phyloP scores from a whole-genome alignment of 345 rosid species.

The Pistacia vera region DNA sequence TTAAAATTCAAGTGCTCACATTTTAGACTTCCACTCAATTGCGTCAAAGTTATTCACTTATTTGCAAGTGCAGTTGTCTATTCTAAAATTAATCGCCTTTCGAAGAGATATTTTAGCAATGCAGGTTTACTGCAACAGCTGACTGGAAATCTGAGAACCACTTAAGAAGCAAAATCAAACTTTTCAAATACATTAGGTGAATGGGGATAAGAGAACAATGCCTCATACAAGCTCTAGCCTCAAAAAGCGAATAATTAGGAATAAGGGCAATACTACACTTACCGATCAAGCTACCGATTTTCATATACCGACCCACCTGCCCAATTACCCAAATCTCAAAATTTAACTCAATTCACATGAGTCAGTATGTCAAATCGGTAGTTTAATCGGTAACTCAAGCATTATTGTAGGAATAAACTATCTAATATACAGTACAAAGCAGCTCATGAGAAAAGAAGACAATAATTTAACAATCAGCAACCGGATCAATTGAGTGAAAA shows the following conservation, averaged over 20 bases:
- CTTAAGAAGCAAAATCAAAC: no score
- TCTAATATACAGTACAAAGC: constrained; percentile 35
- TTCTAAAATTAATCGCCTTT: neutral
- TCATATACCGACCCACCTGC: no score
- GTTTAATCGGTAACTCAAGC: no score
- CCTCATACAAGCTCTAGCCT: neutral
- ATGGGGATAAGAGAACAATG: neutral
- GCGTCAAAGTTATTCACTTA: no score
- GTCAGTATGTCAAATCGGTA: no score
- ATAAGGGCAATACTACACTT: no score
- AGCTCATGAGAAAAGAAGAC: constrained; percentile 21
- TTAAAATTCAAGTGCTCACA: no score
- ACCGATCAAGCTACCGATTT: no score
- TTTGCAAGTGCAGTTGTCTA: no score
- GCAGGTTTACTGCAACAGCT: neutral
- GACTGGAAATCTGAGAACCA: neutral
- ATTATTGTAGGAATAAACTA: constrained; percentile 1
- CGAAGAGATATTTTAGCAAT: neutral
- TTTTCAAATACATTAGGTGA: neutral
- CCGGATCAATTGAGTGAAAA: constrained; percentile 1
- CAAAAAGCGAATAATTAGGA: neutral
- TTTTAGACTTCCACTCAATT: no score
- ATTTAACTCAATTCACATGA: no score
- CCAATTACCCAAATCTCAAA: no score
- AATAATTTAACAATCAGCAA: constrained; percentile 23